Conservation (phyloP, 169 alveolate genomes). For the Perkinsus olseni region DNA sequence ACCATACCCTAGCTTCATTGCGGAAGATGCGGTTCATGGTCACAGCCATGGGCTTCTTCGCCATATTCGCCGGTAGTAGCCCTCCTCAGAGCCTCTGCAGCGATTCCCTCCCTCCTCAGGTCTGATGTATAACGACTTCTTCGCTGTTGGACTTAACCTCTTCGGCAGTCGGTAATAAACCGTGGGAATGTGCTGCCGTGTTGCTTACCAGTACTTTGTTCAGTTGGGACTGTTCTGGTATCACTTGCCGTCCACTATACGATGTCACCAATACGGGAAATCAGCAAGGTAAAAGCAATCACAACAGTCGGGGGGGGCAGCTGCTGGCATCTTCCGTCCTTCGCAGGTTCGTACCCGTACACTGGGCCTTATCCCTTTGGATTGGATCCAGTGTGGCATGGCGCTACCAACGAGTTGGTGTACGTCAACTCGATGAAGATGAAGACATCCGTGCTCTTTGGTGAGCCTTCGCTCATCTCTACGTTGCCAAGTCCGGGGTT, state of each 20-base stretch:
- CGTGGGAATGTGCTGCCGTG: background rate
- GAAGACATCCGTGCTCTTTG: slow-evolving; percentile 89
- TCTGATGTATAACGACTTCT: slow-evolving; percentile 92
- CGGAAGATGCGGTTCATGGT: slow-evolving; percentile 71
- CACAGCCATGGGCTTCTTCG: slow-evolving; percentile 86
- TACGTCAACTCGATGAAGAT: slow-evolving; percentile 93
- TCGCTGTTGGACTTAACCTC: slow-evolving; percentile 85
- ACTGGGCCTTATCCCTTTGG: slow-evolving; percentile 88
- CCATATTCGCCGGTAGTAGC: slow-evolving; percentile 84
- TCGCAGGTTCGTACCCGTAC: background rate
- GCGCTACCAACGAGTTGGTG: slow-evolving; percentile 86
- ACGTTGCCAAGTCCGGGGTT: no score
- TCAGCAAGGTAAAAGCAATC: background rate
- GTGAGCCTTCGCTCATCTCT: background rate
- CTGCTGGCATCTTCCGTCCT: background rate
- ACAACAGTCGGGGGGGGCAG: no score
- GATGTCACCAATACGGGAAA: background rate
- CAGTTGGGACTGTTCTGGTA: background rate
- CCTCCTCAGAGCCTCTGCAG: background rate
- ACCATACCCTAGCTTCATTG: background rate
- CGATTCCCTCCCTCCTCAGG: background rate
- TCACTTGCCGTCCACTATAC: background rate
- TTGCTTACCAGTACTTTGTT: background rate
- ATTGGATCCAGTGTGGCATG: slow-evolving; percentile 96
- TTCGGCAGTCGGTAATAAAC: slow-evolving; percentile 52